These are phyloP conservation scores for Cantharellus anzutake DNA, from an alignment of 768 basidiomycete genomes.

Conservation along the genomic window DNA sequence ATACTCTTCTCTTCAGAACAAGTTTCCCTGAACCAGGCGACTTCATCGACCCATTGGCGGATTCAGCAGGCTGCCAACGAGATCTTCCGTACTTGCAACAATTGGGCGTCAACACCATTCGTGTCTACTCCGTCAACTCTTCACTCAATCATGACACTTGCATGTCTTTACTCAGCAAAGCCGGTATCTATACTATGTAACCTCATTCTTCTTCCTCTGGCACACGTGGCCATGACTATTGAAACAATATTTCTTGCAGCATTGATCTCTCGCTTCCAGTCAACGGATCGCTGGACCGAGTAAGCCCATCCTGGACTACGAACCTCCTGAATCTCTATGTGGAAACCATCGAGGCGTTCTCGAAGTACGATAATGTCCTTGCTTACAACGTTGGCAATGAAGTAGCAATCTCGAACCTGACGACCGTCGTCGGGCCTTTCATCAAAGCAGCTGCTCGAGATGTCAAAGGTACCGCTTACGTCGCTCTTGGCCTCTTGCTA, in stretches of 20 bases:
- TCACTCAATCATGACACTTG: slow-evolving; percentile 71
- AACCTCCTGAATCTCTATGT: slow-evolving; percentile 66
- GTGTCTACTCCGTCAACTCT: slow-evolving; percentile 75
- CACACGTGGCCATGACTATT: background rate
- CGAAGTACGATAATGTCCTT: slow-evolving; percentile 74
- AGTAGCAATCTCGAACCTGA: slow-evolving; percentile 31
- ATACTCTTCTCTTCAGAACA: slow-evolving; percentile 9
- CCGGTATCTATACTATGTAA: slow-evolving; percentile 81
- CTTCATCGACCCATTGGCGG: slow-evolving; percentile 63
- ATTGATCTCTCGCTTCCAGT: slow-evolving; percentile 73
- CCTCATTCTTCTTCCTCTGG: background rate
- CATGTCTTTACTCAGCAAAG: slow-evolving; percentile 55
- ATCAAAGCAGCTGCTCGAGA: slow-evolving; percentile 88
- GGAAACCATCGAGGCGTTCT: slow-evolving; percentile 57
- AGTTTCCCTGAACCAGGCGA: slow-evolving; percentile 35
- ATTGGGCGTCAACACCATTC: slow-evolving; percentile 62
- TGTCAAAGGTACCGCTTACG: slow-evolving; percentile 41
- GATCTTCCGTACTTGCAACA: slow-evolving; percentile 62
- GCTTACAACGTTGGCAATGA: slow-evolving; percentile 88
- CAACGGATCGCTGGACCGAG: slow-evolving; percentile 65
- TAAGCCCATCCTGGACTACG: slow-evolving; percentile 56
- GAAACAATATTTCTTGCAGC: slow-evolving; percentile 21
- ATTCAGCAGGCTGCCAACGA: slow-evolving; percentile 45
- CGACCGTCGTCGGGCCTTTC: slow-evolving; percentile 50
- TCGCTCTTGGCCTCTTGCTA: slow-evolving; percentile 28